These are phyloP conservation scores for Phalaenopsis hybrid DNA, from an alignment of 116 monocot genomes.

Conservation along the genomic window DNA sequence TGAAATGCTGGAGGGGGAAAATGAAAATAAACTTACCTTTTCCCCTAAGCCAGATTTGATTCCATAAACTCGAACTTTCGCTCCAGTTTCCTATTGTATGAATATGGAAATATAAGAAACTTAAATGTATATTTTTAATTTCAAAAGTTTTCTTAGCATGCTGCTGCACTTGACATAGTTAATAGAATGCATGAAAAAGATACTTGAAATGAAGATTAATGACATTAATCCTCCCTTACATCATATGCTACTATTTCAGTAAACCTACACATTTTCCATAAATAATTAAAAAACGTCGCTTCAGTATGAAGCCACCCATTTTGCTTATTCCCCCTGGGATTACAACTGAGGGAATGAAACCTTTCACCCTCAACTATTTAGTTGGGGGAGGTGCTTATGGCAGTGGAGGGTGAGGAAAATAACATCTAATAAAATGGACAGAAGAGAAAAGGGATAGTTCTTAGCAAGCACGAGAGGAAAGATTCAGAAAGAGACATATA, in stretches of 20 bases:
- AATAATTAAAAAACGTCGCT: neutral
- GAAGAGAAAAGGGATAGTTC: too few relatives aligned
- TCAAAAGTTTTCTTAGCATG: neutral
- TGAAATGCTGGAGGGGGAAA: neutral
- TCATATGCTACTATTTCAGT: neutral
- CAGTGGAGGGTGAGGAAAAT: neutral
- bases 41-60: slow-evolving; percentile 52
- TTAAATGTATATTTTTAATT: neutral
- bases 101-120: slow-evolving; percentile 1
- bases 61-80: slow-evolving; percentile 75
- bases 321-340: neutral
- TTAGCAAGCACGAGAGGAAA: too few relatives aligned
- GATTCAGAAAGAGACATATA: too few relatives aligned
- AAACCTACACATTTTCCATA: neutral
- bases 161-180: neutral
- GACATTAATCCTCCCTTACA: neutral
- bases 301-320: neutral
- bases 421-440: too few relatives aligned
- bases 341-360: neutral
- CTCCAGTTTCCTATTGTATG: slow-evolving; percentile 78
- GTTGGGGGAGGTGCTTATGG: neutral
- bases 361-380: neutral
- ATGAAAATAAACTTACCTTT: slow-evolving; percentile 42
- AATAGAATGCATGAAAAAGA: neutral
- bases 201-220: neutral